Evolutionary conservation across 1,284 basidiomycete species (phyloP).

Genomic region (Pyrrhoderma lamaoense): DNA sequence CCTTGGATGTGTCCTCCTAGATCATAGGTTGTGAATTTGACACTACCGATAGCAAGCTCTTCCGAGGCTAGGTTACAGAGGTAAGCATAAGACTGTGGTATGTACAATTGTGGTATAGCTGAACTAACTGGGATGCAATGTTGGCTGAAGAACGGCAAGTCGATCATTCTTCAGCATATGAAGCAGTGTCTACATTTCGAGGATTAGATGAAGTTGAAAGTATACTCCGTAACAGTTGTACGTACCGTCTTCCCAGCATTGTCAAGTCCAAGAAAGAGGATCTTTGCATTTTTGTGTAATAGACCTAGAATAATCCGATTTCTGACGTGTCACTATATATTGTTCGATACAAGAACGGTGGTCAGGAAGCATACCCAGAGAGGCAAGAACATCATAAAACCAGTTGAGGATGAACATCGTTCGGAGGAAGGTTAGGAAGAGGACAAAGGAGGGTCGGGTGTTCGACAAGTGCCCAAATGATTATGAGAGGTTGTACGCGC

Average conservation of each 20-base stretch:
- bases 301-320: constrained; percentile 52
- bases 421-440: constrained; percentile 1
- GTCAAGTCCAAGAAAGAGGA: constrained; percentile 97
- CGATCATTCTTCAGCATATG: constrained; percentile 99
- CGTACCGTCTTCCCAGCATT: constrained; percentile 98
- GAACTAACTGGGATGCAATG: constrained; percentile 90
- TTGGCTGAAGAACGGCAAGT: constrained; percentile 95
- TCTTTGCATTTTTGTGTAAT: constrained; percentile 98
- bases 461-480: too few species aligned
- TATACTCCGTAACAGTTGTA: constrained; percentile 6
- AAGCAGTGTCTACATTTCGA: constrained; percentile 70
- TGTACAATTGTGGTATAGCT: constrained; percentile 10
- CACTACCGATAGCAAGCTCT: constrained; percentile 97
- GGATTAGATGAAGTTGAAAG: constrained; percentile 6
- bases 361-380: constrained; percentile 55
- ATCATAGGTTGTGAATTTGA: constrained; percentile 99
- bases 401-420: constrained; percentile 85
- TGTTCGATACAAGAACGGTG: background rate
- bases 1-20: constrained; percentile 97
- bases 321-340: background rate
- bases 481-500: too few species aligned
- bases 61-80: constrained; percentile 73
- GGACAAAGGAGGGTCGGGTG: too few species aligned
- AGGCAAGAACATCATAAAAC: constrained; percentile 91
- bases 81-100: constrained; percentile 12